Percentiles rank a stretch among this genome's conserved stretches.
phyloP scores from a whole-genome alignment of 2,329 filamentous ascomycete genomes.

The Capronia coronata region DNA sequence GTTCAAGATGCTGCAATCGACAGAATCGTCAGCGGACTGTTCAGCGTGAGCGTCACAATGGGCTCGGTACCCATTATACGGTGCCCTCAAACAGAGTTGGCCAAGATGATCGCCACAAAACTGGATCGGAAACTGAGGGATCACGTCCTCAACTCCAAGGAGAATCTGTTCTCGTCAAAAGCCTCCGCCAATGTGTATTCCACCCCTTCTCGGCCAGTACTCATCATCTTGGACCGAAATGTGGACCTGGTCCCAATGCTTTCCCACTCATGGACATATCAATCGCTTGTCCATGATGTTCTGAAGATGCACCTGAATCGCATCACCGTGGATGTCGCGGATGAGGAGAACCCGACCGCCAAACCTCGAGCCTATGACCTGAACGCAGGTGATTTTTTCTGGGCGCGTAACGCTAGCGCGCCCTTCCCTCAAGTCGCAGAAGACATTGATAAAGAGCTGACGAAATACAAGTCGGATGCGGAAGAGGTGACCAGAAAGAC shows the following conservation, averaged over 20 bases:
- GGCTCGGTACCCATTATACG: slow-evolving; percentile 92
- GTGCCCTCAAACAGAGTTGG: slow-evolving; percentile 85
- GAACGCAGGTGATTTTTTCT: slow-evolving; percentile 88
- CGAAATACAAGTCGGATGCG: slow-evolving; percentile 91
- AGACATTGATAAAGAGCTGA: slow-evolving; percentile 88
- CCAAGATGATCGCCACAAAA: slow-evolving; percentile 89
- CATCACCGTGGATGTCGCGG: slow-evolving; percentile 80
- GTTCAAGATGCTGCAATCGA: slow-evolving; percentile 83
- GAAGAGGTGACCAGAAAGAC: slow-evolving; percentile 93
- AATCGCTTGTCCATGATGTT: slow-evolving; percentile 75
- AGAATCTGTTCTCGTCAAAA: slow-evolving; percentile 86
- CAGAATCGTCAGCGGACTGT: slow-evolving; percentile 89
- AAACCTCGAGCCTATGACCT: slow-evolving; percentile 90
- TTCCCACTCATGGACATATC: slow-evolving; percentile 91
- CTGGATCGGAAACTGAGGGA: slow-evolving; percentile 93
- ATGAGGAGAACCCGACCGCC: slow-evolving; percentile 61
- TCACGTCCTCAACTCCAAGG: slow-evolving; percentile 94
- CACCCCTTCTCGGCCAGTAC: slow-evolving; percentile 71
- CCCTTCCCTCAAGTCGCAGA: slow-evolving; percentile 96
- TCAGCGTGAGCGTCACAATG: slow-evolving; percentile 98
- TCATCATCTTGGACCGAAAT: slow-evolving; percentile 91
- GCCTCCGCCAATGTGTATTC: slow-evolving; percentile 44
- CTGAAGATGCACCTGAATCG: slow-evolving; percentile 79
- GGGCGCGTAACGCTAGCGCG: slow-evolving; percentile 81
- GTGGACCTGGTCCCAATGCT: slow-evolving; percentile 96